Percentiles rank a stretch among this genome's conserved stretches.
These are phyloP conservation scores for Mycosphaerella sp. DNA, from an alignment of 2,329 filamentous ascomycete species.

Conservation along the genomic window DNA sequence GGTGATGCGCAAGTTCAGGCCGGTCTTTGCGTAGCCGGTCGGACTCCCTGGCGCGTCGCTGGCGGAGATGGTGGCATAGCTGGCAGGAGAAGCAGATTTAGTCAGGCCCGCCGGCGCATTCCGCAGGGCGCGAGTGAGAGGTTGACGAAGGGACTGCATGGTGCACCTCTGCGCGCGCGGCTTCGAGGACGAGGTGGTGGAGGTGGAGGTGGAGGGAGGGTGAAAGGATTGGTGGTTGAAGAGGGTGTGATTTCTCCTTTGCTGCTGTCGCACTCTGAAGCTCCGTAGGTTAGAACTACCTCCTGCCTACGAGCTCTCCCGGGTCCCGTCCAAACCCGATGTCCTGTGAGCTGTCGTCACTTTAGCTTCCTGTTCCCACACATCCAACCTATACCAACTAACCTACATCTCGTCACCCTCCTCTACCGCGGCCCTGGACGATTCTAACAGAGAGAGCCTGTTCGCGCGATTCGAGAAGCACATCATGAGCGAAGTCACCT, in stretches of 20 bases:
- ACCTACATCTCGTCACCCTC: background rate
- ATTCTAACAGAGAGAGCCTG: constrained; percentile 19
- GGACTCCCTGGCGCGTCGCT: constrained; percentile 35
- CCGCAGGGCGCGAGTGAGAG: constrained; percentile 61
- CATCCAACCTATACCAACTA: background rate
- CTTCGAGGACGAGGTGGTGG: background rate
- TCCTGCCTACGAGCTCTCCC: too few species aligned
- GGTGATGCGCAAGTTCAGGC: constrained; percentile 80
- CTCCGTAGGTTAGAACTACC: too few species aligned
- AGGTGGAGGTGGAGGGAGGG: constrained; percentile 1
- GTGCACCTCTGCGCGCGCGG: constrained; percentile 32
- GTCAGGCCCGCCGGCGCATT: constrained; percentile 47
- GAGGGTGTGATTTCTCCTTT: too few species aligned
- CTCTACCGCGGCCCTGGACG: constrained; percentile 2
- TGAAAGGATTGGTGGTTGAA: background rate
- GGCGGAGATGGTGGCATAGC: constrained; percentile 65
- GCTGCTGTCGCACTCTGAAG: too few species aligned
- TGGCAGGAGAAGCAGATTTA: constrained; percentile 51
- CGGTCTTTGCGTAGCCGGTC: constrained; percentile 33
- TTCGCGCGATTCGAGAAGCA: constrained; percentile 43
- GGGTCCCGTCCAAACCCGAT: too few species aligned
- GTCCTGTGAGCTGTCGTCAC: background rate
- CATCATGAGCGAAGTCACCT: constrained; percentile 55
- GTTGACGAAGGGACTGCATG: constrained; percentile 83
- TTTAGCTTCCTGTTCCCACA: background rate